Percentiles rank a stretch among this genome's conserved stretches.
These are phyloP conservation scores for Penstemon eatonii DNA, from an alignment of 257 asterid genomes.

Conservation along the genomic window DNA sequence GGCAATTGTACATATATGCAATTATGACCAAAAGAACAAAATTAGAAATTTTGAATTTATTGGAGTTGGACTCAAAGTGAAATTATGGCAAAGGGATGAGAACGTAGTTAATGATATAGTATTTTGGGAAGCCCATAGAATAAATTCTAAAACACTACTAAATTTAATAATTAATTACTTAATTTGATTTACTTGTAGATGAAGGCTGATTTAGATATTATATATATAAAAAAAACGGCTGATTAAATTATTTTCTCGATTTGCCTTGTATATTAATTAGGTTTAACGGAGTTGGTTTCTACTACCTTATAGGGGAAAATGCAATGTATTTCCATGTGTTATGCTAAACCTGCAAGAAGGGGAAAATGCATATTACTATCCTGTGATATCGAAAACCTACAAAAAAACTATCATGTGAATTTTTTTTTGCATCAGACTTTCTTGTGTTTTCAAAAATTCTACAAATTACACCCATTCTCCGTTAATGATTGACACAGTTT, in stretches of 20 bases:
- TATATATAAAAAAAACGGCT: not conserved
- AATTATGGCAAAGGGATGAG: slow-evolving; percentile 26
- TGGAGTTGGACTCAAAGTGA: slow-evolving; percentile 8
- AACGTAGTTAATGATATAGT: slow-evolving; percentile 23
- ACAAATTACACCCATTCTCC: no score
- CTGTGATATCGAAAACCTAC: no score
- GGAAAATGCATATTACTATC: no score
- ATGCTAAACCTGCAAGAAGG: not conserved
- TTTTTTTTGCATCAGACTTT: no score
- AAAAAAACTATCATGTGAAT: no score
- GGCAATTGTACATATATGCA: slow-evolving; percentile 11
- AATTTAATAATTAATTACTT: slow-evolving; percentile 19
- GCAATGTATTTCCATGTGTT: no score
- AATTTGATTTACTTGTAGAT: slow-evolving; percentile 21
- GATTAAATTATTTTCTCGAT: slow-evolving; percentile 21
- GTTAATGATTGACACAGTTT: no score
- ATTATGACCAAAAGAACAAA: not conserved
- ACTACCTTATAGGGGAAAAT: not conserved
- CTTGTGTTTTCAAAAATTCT: no score
- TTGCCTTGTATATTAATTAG: slow-evolving; percentile 13
- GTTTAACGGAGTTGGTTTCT: not conserved
- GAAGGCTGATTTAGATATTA: not conserved
- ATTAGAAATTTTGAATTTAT: not conserved
- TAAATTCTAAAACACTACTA: slow-evolving; percentile 25
- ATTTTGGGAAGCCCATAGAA: slow-evolving; percentile 28